Evolutionary conservation across 176 grass and related monocot species (phyloP).

Genomic region (Microstegium vimineum): DNA sequence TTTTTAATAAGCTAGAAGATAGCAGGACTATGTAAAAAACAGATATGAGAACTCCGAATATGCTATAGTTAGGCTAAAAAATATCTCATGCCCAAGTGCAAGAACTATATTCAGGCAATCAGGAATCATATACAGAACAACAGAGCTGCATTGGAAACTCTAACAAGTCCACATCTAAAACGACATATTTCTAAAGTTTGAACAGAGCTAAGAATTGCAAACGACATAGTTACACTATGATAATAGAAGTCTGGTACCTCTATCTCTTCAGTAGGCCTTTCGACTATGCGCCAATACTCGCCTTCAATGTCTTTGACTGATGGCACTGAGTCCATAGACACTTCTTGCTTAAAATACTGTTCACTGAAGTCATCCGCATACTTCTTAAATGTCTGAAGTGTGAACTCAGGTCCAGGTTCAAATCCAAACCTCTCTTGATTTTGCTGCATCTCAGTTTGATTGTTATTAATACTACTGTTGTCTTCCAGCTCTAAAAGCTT

Average conservation of each 20-base stretch:
- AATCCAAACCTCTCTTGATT: constrained; percentile 85
- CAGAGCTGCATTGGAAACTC: not conserved
- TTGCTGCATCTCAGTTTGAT: constrained; percentile 32
- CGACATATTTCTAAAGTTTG: constrained; percentile 10
- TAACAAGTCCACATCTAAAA: not conserved
- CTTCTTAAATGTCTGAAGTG: constrained; percentile 69
- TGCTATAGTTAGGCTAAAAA: not conserved
- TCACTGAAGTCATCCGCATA: constrained; percentile 81
- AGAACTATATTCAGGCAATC: not conserved
- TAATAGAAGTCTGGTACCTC: constrained; percentile 54
- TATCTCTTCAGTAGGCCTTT: constrained; percentile 79
- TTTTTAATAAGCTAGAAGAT: not conserved
- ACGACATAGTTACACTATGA: not conserved
- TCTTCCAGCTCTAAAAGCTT: constrained; percentile 49
- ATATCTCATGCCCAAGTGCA: not conserved
- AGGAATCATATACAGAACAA: not conserved
- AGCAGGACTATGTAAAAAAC: not conserved
- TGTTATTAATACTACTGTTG: not conserved
- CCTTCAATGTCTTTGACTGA: constrained; percentile 78
- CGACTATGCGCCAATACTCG: constrained; percentile 91
- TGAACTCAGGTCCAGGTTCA: constrained; percentile 85
- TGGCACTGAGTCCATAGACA: constrained; percentile 29
- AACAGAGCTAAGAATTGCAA: not conserved
- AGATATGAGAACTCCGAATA: not conserved
- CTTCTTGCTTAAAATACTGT: constrained; percentile 61